Evolutionary conservation across 192 early-diverging fungal species (phyloP).

Genomic region (Podila epicladia): DNA sequence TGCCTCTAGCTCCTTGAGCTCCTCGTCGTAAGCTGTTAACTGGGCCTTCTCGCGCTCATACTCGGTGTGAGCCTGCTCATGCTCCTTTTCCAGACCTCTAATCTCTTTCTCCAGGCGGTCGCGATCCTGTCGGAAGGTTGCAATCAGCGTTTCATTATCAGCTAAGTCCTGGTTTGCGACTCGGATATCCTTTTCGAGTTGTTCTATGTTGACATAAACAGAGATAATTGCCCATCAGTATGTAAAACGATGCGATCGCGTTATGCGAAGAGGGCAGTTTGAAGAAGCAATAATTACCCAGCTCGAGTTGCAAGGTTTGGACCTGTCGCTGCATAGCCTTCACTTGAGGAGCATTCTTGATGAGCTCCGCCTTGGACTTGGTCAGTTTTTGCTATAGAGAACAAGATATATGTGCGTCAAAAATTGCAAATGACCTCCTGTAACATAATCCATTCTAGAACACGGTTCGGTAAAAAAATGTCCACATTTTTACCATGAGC

Average conservation of each 20-base stretch:
- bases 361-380: constrained; percentile 70
- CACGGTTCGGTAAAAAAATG: not conserved
- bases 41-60: constrained; percentile 72
- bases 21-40: constrained; percentile 80
- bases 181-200: constrained; percentile 62
- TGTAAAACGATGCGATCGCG: no score
- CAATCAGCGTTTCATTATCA: constrained; percentile 57
- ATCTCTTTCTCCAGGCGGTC: constrained; percentile 51
- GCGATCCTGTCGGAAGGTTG: constrained; percentile 53
- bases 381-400: constrained; percentile 68
- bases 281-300: constrained; percentile 55
- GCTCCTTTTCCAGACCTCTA: constrained; percentile 10
- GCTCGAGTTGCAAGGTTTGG: constrained; percentile 71
- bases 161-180: constrained; percentile 54
- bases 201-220: constrained; percentile 50
- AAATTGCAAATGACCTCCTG: no score
- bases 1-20: constrained; percentile 76
- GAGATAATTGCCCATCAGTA: no score
- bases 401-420: not conserved
- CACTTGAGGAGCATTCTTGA: constrained; percentile 58
- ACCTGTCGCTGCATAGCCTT: constrained; percentile 74
- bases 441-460: no score
- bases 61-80: constrained; percentile 63
- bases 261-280: no score
- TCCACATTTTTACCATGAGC: constrained; percentile 60